These are phyloP conservation scores for Zelonia costaricensis DNA, from an alignment of 208 protist genomes.

Conservation along the genomic window DNA sequence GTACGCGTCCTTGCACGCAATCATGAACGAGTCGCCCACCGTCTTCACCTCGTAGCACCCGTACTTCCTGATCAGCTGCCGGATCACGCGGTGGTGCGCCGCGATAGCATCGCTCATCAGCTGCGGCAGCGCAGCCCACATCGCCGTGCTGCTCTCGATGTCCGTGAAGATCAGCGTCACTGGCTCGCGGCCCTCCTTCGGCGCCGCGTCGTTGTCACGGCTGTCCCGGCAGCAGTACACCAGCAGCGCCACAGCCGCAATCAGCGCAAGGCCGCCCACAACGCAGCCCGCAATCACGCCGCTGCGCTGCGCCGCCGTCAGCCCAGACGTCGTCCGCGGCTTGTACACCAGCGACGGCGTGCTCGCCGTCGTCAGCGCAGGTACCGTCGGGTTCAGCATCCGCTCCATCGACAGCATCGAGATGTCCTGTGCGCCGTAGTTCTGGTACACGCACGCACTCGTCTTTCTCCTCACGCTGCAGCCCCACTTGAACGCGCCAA, in stretches of 20 bases:
- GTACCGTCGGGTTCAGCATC: constrained; percentile 26
- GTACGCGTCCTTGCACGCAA: constrained; percentile 54
- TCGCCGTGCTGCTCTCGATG: constrained; percentile 77
- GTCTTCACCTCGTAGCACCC: constrained; percentile 87
- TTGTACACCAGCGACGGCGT: constrained; percentile 47
- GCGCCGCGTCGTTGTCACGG: constrained; percentile 51
- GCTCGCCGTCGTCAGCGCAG: constrained; percentile 1
- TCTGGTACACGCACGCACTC: constrained; percentile 23
- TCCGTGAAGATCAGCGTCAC: constrained; percentile 80
- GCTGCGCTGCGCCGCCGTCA: constrained; percentile 24
- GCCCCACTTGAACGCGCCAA: constrained; percentile 3
- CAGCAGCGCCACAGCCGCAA: not conserved
- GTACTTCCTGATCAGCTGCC: constrained; percentile 55
- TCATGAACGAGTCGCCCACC: constrained; percentile 87
- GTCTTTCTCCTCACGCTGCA: not conserved
- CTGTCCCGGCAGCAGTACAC: constrained; percentile 16
- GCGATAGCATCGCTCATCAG: constrained; percentile 69
- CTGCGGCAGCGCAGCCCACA: constrained; percentile 67
- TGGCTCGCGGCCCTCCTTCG: constrained; percentile 38
- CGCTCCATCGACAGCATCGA: constrained; percentile 21
- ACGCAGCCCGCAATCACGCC: constrained; percentile 34
- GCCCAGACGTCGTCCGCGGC: not conserved
- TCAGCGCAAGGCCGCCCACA: constrained; percentile 1
- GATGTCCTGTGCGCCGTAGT: constrained; percentile 56
- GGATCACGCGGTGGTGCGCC: constrained; percentile 71